Conservation (phyloP, 139 green algal genomes). For the Chlamydomonas sp. region DNA sequence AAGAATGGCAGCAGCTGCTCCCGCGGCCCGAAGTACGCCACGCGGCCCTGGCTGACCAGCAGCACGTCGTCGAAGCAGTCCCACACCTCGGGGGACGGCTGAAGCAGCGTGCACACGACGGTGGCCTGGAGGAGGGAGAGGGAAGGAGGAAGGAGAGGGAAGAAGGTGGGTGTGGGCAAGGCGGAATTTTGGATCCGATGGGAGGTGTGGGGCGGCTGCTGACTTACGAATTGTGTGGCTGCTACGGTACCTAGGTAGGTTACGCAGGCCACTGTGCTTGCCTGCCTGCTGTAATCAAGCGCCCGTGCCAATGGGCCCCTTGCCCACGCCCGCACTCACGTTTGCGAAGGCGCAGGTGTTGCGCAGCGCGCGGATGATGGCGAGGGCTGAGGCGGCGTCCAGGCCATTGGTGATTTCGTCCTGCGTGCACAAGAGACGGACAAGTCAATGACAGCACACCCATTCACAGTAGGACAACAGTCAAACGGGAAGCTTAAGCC, state of each 20-base stretch:
- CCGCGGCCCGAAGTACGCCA: slow-evolving; percentile 48
- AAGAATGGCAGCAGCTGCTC: slow-evolving; percentile 56
- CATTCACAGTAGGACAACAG: too few relatives aligned
- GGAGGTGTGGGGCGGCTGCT: neutral
- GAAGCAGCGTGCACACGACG: slow-evolving; percentile 76
- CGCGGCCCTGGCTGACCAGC: slow-evolving; percentile 53
- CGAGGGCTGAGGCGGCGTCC: slow-evolving; percentile 72
- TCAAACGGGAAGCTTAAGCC: too few relatives aligned
- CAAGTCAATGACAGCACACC: too few relatives aligned
- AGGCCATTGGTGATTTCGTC: slow-evolving; percentile 69
- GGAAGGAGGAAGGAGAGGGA: neutral
- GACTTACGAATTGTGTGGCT: neutral
- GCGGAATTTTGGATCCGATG: neutral
- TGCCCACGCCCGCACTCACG: neutral
- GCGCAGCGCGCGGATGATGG: slow-evolving; percentile 32
- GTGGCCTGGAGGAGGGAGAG: slow-evolving; percentile 45
- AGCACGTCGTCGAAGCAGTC: slow-evolving; percentile 72
- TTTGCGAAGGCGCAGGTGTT: neutral
- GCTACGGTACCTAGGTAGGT: too few relatives aligned
- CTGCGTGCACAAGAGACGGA: neutral
- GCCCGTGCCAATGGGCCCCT: neutral
- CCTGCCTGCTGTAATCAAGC: too few relatives aligned
- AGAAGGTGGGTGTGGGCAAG: neutral
- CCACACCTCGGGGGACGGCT: slow-evolving; percentile 80
- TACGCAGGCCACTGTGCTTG: too few relatives aligned